Conservation (phyloP, 2,329 filamentous ascomycete species). For the Penicillium sp. region DNA sequence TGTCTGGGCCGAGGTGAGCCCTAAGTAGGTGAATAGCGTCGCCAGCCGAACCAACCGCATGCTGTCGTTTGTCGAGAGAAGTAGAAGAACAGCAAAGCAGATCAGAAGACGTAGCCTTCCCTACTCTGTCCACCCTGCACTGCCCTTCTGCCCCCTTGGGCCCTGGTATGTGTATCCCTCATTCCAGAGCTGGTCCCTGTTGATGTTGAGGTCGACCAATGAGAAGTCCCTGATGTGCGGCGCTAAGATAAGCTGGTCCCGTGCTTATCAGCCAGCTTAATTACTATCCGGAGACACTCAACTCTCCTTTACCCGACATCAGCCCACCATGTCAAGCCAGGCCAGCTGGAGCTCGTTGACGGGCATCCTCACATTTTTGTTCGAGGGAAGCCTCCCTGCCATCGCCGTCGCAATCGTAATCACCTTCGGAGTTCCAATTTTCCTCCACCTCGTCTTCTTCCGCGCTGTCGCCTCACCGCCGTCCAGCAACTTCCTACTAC, state of each 20-base stretch:
- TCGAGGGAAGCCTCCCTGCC: slow-evolving; percentile 47
- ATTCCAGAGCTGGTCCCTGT: slow-evolving; percentile 8
- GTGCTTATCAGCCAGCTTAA: no score
- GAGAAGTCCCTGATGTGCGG: slow-evolving; percentile 13
- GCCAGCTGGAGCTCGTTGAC: slow-evolving; percentile 43
- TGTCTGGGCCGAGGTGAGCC: slow-evolving; percentile 55
- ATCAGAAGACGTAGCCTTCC: not conserved
- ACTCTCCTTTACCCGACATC: slow-evolving; percentile 5
- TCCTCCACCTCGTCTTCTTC: slow-evolving; percentile 78
- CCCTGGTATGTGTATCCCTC: slow-evolving; percentile 17
- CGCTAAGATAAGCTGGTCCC: slow-evolving; percentile 21
- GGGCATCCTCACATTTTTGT: slow-evolving; percentile 45
- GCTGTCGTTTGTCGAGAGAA: slow-evolving; percentile 13
- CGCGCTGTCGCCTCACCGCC: slow-evolving; percentile 65
- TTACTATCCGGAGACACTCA: no score
- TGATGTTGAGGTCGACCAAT: not conserved
- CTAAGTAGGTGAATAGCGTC: slow-evolving; percentile 41
- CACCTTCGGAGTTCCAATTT: slow-evolving; percentile 71
- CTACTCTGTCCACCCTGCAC: not conserved
- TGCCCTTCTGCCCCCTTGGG: no score
- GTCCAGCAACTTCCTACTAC: slow-evolving; percentile 73
- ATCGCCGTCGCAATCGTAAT: slow-evolving; percentile 72
- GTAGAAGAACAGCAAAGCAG: slow-evolving; percentile 5
- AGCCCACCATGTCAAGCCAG: slow-evolving; percentile 32
- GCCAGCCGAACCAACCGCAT: slow-evolving; percentile 35